Base-by-base conservation (phyloP, 2,329 filamentous ascomycete genomes). In the Aureobasidium melanogenum region DNA sequence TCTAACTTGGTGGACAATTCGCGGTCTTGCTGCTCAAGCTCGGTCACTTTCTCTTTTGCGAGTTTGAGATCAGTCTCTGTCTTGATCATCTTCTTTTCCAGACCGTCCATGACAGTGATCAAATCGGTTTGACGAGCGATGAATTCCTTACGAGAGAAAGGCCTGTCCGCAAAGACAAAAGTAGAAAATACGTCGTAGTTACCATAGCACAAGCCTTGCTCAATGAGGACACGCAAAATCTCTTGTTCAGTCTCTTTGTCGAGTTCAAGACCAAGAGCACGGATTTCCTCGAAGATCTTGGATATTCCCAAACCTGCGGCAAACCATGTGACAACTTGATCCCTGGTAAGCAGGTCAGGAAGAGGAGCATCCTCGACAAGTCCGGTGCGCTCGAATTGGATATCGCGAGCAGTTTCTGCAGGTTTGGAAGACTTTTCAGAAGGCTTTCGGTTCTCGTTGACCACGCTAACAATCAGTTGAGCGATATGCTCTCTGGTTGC, bases 101-200 rank as follows among this genome's bases (percentile, higher is more conserved):
- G 12, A 8, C 2, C 12, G 19, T 43, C 56, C 26, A 50, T 12
- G 2, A 8, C 15, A 1, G 15, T 8, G 1, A 32, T 43, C 1
- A 60, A 3, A 2, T 32, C 22, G 14, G 8, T 15, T 0, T 43
- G 32, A 17, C 56, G 56, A 8, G 24, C 5, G 3, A 51, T 5
- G 24, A 50, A 60, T 7, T 60, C 56, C 3, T 43, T 7, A 5
- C 36, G 34, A 17, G 39, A 46, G 8, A 60, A 26, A 1, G 36
- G 46, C 14, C 4, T n/a, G 36, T 34, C 56, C 1, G 56, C n/a
- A 22, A 60, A 60, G 19, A 51, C 44, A 10, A 38, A 60, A 22
- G 46, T 19, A 14, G 56, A 10, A n/a, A 60, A 60, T 1, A 60
- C 44, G 17, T 60, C 56, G 19, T 10, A 60, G 36, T 60, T 60